Base-by-base conservation (phyloP, 2,329 filamentous ascomycete species). In the Ophiostoma quercus region DNA sequence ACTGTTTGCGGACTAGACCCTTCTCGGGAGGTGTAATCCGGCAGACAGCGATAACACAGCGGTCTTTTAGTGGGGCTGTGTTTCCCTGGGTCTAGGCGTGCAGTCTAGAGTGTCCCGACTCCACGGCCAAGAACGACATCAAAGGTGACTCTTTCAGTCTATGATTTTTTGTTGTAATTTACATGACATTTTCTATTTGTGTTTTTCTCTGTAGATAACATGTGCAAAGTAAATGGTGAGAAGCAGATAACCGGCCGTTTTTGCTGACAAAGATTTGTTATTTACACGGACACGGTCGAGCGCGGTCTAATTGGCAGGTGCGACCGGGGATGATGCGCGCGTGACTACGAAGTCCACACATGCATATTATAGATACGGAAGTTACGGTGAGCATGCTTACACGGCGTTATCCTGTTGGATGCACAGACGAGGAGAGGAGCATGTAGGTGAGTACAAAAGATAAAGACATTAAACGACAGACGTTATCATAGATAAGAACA, bases 1-100 rank as follows among this genome's bases (percentile, higher is more conserved):
- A 65, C 67, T 34, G 62, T 34, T 69, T 69, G 25, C 32, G 32
- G 69, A 65, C 67, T 70, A 71, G 71, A n/a, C 60, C 60, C 9
- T 41, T 37, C 29, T 39, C 32, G 9, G 29, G 43, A 12, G 57
- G 25, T 62, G 57, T 16, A 62, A 29, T 29, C 57, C 57, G 57
- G 57, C n/a, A 41, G 41, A 54, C 60, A 19, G 29, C 14, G 25
- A 62, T 62, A 32, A 62, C 25, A 62, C 57, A 62, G 25, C 25
- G 6, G 12, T 25, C 25, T 11, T 34, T 62, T 62, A 29, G 57
- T 62, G 57, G 57, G 57, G 57, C 32, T 16, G 57, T 62, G 57
- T 16, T 32, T 57, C 51, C 22, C 22, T 9, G 25, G 25, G 57
- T 62, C 51, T 57, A 12, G 51, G 51, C 51, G 25, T 57, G n/a